Conservation (phyloP, 1,139 yeast species). For the Arxiozyma telluris region DNA sequence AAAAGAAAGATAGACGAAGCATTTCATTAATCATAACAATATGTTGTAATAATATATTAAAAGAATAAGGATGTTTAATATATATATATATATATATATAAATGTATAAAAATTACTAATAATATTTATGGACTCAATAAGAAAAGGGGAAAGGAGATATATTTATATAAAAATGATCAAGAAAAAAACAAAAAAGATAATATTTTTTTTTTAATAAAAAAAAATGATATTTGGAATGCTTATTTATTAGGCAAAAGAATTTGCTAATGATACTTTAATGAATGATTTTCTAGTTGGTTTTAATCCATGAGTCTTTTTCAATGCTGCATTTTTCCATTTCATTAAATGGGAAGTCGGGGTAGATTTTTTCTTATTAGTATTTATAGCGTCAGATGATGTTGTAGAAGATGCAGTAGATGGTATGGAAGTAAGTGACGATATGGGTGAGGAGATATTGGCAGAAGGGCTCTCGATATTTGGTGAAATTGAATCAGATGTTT, state of each 20-base stretch:
- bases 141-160: too few species aligned
- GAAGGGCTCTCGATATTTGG: not conserved
- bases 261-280: constrained; percentile 21
- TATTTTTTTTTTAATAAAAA: too few species aligned
- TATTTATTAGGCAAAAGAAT: constrained; percentile 12
- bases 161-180: too few species aligned
- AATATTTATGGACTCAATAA: too few species aligned
- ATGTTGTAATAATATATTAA: too few species aligned
- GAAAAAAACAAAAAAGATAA: too few species aligned
- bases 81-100: too few species aligned
- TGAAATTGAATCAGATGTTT: not conserved
- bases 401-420: not conserved
- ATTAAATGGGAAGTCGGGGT: not conserved
- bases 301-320: not conserved
- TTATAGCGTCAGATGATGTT: not conserved
- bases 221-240: too few species aligned
- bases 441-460: not conserved
- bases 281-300: constrained; percentile 16
- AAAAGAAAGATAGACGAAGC: too few species aligned
- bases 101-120: too few species aligned
- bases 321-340: not conserved
- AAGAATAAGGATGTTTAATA: not conserved
- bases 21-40: too few species aligned
- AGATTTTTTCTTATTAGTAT: not conserved
- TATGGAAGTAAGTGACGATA: not conserved